Evolutionary conservation across 257 asterid genomes (phyloP).

Genomic region (Datura wrightii): DNA sequence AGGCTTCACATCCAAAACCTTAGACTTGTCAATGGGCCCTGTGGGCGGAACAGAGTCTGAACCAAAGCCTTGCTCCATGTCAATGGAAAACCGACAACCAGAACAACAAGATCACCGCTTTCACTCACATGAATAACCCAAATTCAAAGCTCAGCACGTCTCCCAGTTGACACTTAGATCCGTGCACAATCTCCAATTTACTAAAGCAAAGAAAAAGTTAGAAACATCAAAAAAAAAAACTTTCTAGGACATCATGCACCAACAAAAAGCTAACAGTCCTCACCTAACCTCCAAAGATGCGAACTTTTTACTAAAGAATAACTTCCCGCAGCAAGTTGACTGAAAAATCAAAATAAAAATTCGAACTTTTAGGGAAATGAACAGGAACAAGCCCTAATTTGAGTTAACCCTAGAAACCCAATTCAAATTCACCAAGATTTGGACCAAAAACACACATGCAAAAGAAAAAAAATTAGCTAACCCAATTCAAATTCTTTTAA

Average conservation of each 20-base stretch:
- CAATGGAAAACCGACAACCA: constrained; percentile 18
- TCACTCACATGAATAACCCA: constrained; percentile 33
- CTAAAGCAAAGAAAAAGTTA: constrained; percentile 25
- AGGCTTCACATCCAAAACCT: constrained; percentile 80
- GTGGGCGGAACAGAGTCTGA: constrained; percentile 51
- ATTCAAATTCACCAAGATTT: constrained; percentile 6
- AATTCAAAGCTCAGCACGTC: constrained; percentile 26
- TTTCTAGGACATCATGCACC: constrained; percentile 28
- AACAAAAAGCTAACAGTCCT: constrained; percentile 25
- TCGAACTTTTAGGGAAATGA: constrained; percentile 33
- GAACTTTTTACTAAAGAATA: constrained; percentile 31
- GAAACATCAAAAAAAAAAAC: constrained; percentile 7
- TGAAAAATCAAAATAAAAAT: constrained; percentile 22
- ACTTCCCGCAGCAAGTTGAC: constrained; percentile 40
- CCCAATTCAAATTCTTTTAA: background rate
- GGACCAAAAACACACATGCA: constrained; percentile 8
- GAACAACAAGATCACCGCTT: constrained; percentile 19
- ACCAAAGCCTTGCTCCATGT: constrained; percentile 75
- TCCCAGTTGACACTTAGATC: background rate
- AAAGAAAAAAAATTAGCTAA: constrained; percentile 4
- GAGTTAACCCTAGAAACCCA: constrained; percentile 40
- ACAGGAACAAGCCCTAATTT: constrained; percentile 48
- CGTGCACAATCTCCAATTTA: constrained; percentile 26
- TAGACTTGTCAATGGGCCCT: constrained; percentile 71
- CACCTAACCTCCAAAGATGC: constrained; percentile 28